phyloP scores from a whole-genome alignment of 1,284 basidiomycete genomes.

The Vanrija pseudolonga region DNA sequence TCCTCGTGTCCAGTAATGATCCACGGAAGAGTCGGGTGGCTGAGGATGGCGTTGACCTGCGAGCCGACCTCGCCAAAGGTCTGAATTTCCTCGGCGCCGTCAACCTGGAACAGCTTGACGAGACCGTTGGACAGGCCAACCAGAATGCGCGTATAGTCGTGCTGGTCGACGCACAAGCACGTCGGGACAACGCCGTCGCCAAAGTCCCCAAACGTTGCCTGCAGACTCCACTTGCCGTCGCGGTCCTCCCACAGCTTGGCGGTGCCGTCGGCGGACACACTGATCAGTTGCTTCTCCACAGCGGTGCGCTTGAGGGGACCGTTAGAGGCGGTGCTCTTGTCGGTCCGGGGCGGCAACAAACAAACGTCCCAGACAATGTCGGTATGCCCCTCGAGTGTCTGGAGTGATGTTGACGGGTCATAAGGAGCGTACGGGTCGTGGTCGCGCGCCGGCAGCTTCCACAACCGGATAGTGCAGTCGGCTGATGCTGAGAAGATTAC shows the following conservation, averaged over 20 bases:
- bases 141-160: slow-evolving; percentile 48
- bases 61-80: slow-evolving; percentile 58
- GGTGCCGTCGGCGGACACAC: slow-evolving; percentile 82
- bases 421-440: slow-evolving; percentile 81
- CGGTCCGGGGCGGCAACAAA: slow-evolving; percentile 37
- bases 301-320: slow-evolving; percentile 4
- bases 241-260: slow-evolving; percentile 82
- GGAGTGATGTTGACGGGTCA: slow-evolving; percentile 70
- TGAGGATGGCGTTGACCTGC: slow-evolving; percentile 84
- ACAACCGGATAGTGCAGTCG: slow-evolving; percentile 84
- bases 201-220: slow-evolving; percentile 25
- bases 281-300: slow-evolving; percentile 63
- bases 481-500: slow-evolving; percentile 86
- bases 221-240: slow-evolving; percentile 19
- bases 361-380: slow-evolving; percentile 95
- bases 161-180: slow-evolving; percentile 58
- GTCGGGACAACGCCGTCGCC: slow-evolving; percentile 57
- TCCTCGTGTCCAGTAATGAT: slow-evolving; percentile 91
- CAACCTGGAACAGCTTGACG: slow-evolving; percentile 86
- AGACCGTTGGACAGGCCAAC: slow-evolving; percentile 87
- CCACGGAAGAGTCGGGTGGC: slow-evolving; percentile 84
- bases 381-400: slow-evolving; percentile 82
- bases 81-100: slow-evolving; percentile 73
- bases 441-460: slow-evolving; percentile 68
- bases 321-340: not conserved